These are phyloP conservation scores for grape (Vitis vinifera) DNA, from an alignment of 164 flowering plant genomes.

Conservation along the genomic window DNA sequence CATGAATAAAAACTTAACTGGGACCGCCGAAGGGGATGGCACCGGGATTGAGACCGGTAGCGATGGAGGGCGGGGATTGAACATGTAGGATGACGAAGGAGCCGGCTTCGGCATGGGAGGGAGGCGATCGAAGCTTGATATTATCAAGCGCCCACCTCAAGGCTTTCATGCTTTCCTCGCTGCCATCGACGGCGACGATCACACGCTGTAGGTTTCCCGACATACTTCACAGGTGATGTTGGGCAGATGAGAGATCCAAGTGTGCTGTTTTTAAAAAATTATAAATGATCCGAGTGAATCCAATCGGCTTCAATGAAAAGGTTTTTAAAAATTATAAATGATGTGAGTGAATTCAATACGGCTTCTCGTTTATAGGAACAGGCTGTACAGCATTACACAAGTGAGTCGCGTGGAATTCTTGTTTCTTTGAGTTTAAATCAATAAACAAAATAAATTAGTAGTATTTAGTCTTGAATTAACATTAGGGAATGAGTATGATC, in stretches of 20 bases:
- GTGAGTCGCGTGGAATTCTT: too few species aligned
- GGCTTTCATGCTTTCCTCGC: conserved; percentile 88
- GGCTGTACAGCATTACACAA: too few species aligned
- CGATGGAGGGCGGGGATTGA: conserved; percentile 67
- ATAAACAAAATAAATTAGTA: too few species aligned
- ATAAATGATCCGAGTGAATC: too few species aligned
- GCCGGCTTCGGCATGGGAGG: conserved; percentile 19
- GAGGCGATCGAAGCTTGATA: conserved; percentile 47
- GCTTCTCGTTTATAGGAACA: too few species aligned
- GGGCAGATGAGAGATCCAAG: neutral
- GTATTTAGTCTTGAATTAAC: too few species aligned
- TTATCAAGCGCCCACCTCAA: conserved; percentile 71
- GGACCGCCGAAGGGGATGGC: conserved; percentile 87
- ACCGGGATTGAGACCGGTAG: conserved; percentile 69
- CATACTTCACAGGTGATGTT: conserved; percentile 13
- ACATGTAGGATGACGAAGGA: conserved; percentile 50
- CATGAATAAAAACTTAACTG: conserved; percentile 30
- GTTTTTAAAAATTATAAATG: too few species aligned
- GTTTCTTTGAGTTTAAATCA: too few species aligned
- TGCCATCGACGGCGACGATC: conserved; percentile 75
- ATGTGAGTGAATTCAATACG: too few species aligned
- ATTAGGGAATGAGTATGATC: too few species aligned
- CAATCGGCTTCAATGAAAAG: neutral
- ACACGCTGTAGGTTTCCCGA: conserved; percentile 42
- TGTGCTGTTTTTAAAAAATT: too few species aligned